Evolutionary conservation across 1,284 basidiomycete species (phyloP).

Genomic region (Irpex lacteus): DNA sequence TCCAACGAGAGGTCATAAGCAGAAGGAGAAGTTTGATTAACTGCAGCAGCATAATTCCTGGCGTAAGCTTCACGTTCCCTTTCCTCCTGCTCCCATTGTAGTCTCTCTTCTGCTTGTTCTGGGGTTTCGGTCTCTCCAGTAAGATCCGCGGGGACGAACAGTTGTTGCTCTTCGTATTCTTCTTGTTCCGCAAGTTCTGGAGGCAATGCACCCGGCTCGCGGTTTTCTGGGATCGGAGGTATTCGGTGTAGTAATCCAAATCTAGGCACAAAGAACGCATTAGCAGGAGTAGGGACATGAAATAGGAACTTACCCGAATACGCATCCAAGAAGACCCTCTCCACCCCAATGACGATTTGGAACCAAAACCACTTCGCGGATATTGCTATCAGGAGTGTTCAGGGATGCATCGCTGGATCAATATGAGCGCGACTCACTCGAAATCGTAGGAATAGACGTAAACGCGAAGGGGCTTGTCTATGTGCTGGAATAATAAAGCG

Average conservation of each 20-base stretch:
- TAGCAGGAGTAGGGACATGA: conserved; percentile 8
- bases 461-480: conserved; percentile 88
- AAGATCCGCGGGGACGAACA: conserved; percentile 72
- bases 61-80: conserved; percentile 33
- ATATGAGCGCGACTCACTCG: conserved; percentile 62
- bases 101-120: conserved; percentile 35
- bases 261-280: conserved; percentile 30
- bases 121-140: conserved; percentile 26
- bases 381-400: conserved; percentile 52
- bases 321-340: conserved; percentile 89
- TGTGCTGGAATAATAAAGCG: conserved; percentile 54
- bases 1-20: conserved; percentile 16
- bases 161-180: conserved; percentile 57
- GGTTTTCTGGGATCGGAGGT: conserved; percentile 61
- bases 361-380: conserved; percentile 88
- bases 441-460: conserved; percentile 98
- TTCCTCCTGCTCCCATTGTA: conserved; percentile 41
- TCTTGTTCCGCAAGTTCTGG: conserved; percentile 47
- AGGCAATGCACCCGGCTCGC: conserved; percentile 50
- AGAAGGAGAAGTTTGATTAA: conserved; percentile 28
- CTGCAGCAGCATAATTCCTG: conserved; percentile 25
- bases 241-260: conserved; percentile 90
- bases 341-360: conserved; percentile 97
- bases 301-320: conserved; percentile 73
- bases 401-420: conserved; percentile 16